phyloP scores from a whole-genome alignment of 257 asterid species.

The Gynochthodes officinalis region DNA sequence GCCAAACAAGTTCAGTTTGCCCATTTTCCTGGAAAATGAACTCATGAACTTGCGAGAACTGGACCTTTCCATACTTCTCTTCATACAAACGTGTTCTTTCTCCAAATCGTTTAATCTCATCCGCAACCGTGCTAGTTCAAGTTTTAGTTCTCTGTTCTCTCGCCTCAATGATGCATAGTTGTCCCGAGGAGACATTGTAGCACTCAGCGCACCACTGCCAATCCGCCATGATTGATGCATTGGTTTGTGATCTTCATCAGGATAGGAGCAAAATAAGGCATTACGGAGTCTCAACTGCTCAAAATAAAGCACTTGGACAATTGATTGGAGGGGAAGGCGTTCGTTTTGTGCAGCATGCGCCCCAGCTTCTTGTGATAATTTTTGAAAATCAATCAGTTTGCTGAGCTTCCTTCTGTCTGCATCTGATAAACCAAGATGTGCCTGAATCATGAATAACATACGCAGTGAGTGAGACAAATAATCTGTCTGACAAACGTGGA shows the following conservation, averaged over 20 bases:
- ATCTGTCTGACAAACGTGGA: constrained; percentile 40
- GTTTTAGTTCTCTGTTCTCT: constrained; percentile 88
- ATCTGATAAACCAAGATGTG: constrained; percentile 74
- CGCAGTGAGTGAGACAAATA: constrained; percentile 1
- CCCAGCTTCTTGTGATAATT: constrained; percentile 86
- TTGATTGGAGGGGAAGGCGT: constrained; percentile 89
- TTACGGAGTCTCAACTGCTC: constrained; percentile 85
- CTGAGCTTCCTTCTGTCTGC: constrained; percentile 71
- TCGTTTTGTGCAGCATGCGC: constrained; percentile 98
- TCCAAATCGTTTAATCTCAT: constrained; percentile 92
- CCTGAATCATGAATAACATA: constrained; percentile 39
- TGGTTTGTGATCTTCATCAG: constrained; percentile 86
- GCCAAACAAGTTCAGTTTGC: constrained; percentile 64
- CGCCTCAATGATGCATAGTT: constrained; percentile 88
- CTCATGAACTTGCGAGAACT: constrained; percentile 66
- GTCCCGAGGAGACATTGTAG: constrained; percentile 91
- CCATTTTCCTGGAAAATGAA: constrained; percentile 70
- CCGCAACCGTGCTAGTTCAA: constrained; percentile 80
- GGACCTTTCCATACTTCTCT: constrained; percentile 81
- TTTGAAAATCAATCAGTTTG: constrained; percentile 85
- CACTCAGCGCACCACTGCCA: constrained; percentile 85
- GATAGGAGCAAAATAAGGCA: constrained; percentile 59
- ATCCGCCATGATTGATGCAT: constrained; percentile 80
- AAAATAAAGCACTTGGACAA: constrained; percentile 86
- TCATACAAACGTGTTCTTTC: constrained; percentile 91